Conservation (phyloP, 129 eudicot genomes). For the Cynara cardunculus region DNA sequence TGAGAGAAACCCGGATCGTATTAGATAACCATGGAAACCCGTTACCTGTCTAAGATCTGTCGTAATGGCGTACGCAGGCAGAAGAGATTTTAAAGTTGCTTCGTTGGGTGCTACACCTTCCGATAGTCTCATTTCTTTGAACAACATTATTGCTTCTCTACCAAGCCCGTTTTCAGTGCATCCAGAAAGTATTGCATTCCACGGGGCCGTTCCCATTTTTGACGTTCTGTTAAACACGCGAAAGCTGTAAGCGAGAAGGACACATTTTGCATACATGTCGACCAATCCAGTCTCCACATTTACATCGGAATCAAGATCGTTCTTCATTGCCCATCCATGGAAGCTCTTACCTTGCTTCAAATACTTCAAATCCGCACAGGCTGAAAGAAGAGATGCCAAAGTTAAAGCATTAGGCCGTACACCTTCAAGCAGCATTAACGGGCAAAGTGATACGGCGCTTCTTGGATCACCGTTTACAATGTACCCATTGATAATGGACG, state of each 20-base stretch:
- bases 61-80: constrained; percentile 64
- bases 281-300: constrained; percentile 69
- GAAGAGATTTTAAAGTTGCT: constrained; percentile 61
- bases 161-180: constrained; percentile 41
- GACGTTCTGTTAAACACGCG: constrained; percentile 59
- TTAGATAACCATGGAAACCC: constrained; percentile 51
- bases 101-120: constrained; percentile 46
- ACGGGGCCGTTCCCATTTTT: constrained; percentile 50
- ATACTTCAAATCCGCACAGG: constrained; percentile 46
- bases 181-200: constrained; percentile 78
- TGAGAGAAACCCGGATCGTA: constrained; percentile 52
- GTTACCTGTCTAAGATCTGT: constrained; percentile 62
- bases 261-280: constrained; percentile 82
- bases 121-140: constrained; percentile 50
- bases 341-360: constrained; percentile 64
- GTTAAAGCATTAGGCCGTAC: constrained; percentile 72
- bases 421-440: constrained; percentile 54
- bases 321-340: constrained; percentile 75
- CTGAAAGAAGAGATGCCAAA: constrained; percentile 66
- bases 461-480: constrained; percentile 39
- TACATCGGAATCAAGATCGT: constrained; percentile 53
- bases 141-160: constrained; percentile 48
- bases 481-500: constrained; percentile 70
- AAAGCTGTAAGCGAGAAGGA: constrained; percentile 33
- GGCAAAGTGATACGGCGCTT: constrained; percentile 48